Base-by-base conservation (phyloP, 768 basidiomycete species). In the Boletus insuetus region DNA sequence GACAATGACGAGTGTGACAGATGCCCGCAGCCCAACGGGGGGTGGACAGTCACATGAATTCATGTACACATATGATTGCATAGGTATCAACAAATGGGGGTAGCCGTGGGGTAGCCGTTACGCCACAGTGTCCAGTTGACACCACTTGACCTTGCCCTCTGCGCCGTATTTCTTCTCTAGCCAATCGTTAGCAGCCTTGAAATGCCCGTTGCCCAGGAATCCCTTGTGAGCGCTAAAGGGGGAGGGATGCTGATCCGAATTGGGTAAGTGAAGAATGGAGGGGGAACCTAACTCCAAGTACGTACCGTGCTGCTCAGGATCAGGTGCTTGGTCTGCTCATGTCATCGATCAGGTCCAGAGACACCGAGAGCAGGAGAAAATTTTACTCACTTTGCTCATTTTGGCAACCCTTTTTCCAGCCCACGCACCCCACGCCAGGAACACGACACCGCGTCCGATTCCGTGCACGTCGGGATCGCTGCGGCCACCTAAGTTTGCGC, bases 381-480 rank as follows among this genome's bases (percentile, higher is more conserved):
- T 37, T 7, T 32, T 45, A 49, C 76, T 59, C 41, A 90, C 92
- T 77, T 83, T 83, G 72, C 84, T 82, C 35, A 95, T 74, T 66
- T 85, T 86, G 51, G 83, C 81, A 52, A 91, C 88, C 64, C 91
- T 80, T 74, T 94, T 92, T 54, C 80, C 83, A 20, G 95, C 95
- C 78, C 86, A 88, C 9, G 83, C 79, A 10, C 95, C 94, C 94
- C 94, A 97, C 8, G 91, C 91, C 63, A 98, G 80, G 69, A 98
- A 94, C 46, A 87, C 86, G 24, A 88, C 82, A 43, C 94, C 91
- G 6, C 86, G 82, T 56, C 88, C 85, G 51, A 81, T 66, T 26
- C 86, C 87, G 55, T 67, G 73, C 22, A 59, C 65, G 47, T 71
- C 73, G 60, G 76, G 69, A 54, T 66, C 60, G 42, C 54, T 67